Evolutionary conservation across 306 rosid genomes (phyloP).

Genomic region (Cajanus cajan): DNA sequence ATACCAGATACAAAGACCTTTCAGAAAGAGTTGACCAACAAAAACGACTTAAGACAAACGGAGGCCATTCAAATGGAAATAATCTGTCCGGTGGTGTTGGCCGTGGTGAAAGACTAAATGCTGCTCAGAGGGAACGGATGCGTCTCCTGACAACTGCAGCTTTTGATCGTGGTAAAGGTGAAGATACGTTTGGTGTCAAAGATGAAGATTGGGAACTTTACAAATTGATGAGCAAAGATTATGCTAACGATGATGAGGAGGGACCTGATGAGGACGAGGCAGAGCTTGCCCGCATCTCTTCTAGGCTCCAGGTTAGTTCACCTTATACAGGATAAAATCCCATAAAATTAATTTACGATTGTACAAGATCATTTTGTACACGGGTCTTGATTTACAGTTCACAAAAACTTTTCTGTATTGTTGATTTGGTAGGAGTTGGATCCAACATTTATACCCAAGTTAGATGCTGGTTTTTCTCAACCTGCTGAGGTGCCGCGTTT

Average conservation of each 20-base stretch:
- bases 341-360: background rate
- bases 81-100: constrained; percentile 28
- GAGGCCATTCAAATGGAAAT: background rate
- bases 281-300: constrained; percentile 59
- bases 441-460: constrained; percentile 67
- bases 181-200: constrained; percentile 52
- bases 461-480: constrained; percentile 45
- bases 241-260: constrained; percentile 54
- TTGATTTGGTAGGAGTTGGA: constrained; percentile 58
- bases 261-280: constrained; percentile 60
- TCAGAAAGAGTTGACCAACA: constrained; percentile 41
- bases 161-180: constrained; percentile 85
- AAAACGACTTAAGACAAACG: constrained; percentile 27
- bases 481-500: constrained; percentile 49
- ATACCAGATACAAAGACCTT: constrained; percentile 60
- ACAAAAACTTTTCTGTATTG: background rate
- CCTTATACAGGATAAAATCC: background rate
- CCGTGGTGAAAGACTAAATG: constrained; percentile 82
- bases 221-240: constrained; percentile 56
- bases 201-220: constrained; percentile 88
- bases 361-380: background rate
- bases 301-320: constrained; percentile 67
- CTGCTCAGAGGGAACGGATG: constrained; percentile 86
- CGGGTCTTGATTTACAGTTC: background rate
- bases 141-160: constrained; percentile 90